Base-by-base conservation (phyloP, 208 protist species). In the Porcisia deanei region DNA sequence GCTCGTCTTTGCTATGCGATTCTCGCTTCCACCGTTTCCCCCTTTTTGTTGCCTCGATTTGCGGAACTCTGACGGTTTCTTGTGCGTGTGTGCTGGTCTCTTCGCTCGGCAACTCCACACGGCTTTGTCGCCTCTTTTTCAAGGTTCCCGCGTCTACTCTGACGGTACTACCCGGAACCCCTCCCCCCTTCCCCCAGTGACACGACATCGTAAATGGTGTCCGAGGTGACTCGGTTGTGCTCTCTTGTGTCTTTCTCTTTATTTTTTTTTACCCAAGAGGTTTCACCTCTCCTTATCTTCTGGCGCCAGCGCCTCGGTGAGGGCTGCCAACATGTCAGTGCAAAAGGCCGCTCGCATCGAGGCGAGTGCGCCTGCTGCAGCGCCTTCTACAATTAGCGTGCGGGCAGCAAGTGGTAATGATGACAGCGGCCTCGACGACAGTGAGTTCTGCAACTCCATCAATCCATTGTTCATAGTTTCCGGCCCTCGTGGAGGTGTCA, bases 391-490 rank as follows among this genome's bases (percentile, higher is more conserved):
- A 8, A 4, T 25, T 16, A 30, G 45, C 12, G 71, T 37, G 6
- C 71, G n/a, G 22, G 20, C 45, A 37, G 45, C 1, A 61, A 25
- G 39, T 61, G 12, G 39, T 61, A 5, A 58, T 52, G 65, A 85
- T 25, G 79, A 86, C 22, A 37, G 7, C 61, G 39, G n/a, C 30
- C 57, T 30, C 34, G 55, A 75, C 10, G 73, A 64, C 47, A 66
- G 57, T 20, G 64, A 22, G 55, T 53, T 59, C 65, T 53, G 43
- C 69, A 79, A 34, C 47, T 81, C 88, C 14, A 74, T 94, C 37
- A 93, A 94, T 73, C 60, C 90, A 1, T 84, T 96, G 45, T 94
- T 94, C 88, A 55, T 84, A 34, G 53, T 88, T 5, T 88, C 92
- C 18, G 86, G 85, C 4, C 92, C 92, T 3, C 87, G 81, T 16